A percentile compares a stretch with the other conserved stretches of the same genome.
Evolutionary conservation across 139 green algal species (phyloP).

Genomic region (Dunaliella primolecta): DNA sequence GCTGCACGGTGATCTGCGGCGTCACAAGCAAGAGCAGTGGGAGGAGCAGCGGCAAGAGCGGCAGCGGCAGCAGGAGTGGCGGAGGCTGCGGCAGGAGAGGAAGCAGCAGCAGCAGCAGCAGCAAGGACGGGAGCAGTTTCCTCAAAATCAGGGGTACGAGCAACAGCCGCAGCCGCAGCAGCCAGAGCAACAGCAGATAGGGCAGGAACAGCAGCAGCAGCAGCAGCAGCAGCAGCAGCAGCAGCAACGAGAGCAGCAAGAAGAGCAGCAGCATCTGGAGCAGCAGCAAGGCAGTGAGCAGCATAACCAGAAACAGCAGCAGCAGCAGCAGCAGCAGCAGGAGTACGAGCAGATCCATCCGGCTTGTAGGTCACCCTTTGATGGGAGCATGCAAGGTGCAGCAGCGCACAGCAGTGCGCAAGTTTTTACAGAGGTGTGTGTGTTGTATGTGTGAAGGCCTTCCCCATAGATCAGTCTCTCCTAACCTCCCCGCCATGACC

Average conservation of each 20-base stretch:
- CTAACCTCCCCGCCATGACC: too few relatives aligned
- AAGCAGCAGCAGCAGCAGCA: neutral
- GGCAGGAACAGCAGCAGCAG: neutral
- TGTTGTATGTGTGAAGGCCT: too few relatives aligned
- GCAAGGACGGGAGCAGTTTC: neutral
- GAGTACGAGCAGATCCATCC: too few relatives aligned
- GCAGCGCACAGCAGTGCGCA: too few relatives aligned
- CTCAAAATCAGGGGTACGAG: neutral
- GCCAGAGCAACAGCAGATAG: neutral
- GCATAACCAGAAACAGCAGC: neutral
- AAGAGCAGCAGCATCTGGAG: neutral
- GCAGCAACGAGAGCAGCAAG: neutral
- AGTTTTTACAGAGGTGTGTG: too few relatives aligned
- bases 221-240: constrained; percentile 6
- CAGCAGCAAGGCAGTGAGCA: neutral
- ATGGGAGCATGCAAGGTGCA: too few relatives aligned
- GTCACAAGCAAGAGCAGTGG: constrained; percentile 11
- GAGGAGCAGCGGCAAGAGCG: neutral
- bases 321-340: constrained; percentile 1
- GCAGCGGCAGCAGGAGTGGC: constrained; percentile 7
- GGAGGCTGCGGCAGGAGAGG: neutral
- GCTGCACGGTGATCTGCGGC: constrained; percentile 6
- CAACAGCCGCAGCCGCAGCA: constrained; percentile 10
- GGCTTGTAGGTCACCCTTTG: too few relatives aligned
- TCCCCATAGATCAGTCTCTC: too few relatives aligned